Evolutionary conservation across 495 filamentous ascomycete species (phyloP), one percentile per base, ranked within the genome.

Genomic region (Podospora conica): DNA sequence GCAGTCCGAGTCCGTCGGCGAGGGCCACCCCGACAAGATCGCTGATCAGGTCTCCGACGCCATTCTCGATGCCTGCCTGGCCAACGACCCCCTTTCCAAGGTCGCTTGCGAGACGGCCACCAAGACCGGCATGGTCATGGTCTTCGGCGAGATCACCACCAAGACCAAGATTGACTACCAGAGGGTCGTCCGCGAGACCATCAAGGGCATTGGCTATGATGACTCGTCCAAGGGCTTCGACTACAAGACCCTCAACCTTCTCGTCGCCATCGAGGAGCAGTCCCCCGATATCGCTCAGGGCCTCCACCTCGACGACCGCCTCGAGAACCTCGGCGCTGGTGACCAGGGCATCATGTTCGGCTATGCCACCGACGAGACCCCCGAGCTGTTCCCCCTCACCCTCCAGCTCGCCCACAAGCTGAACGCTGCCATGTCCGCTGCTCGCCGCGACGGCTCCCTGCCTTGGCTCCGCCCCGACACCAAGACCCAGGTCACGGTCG

Each of bases 291-390:
- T 98, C 73, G 95, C 95, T 71, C 94, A 97, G 81, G 95, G 95
- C 85, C 90, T 98, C 27, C 91, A 97, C 82, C 94, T 95, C 75
- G 95, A 98, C 61, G 85, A 97, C 82, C 92, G 91, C 70, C 88
- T 98, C 66, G 95, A 98, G 88, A 89, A 96, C 82, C 87, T 98
- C 68, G 95, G 95, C 82, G 95, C 95, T 65, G 95, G 95, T 90
- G 95, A 98, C 83, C 95, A 98, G 85, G 95, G 95, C 84, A 97
- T 98, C 85, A 98, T 98, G 95, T 98, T 98, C 81, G 95, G 95
- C 71, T 98, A 98, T 88, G 95, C 95, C 75, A 96, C 95, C 77
- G 94, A 98, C 73, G 95, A 98, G 86, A 98, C 95, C 74, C 95
- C 95, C 67, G 94, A 98, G 83, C 87, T 95, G 68, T 89, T 98